These are phyloP conservation scores for Teunomyces lycoperdinae DNA, from an alignment of 805 yeast species.

Conservation along the genomic window DNA sequence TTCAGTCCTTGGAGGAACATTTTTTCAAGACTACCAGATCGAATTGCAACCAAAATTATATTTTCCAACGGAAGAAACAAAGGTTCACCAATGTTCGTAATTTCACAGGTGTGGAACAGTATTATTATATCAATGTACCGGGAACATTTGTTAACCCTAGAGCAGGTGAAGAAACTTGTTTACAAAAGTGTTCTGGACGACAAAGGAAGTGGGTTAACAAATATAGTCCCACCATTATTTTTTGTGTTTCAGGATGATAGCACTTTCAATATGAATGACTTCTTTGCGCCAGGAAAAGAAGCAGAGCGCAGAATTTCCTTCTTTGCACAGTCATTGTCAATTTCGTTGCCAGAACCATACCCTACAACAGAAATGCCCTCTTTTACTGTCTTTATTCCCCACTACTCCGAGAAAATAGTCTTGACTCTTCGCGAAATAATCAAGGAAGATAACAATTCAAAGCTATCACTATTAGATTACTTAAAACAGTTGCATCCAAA, in stretches of 20 bases:
- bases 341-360: conserved; percentile 47
- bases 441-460: conserved; percentile 43
- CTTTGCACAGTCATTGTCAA: conserved; percentile 52
- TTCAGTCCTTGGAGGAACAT: conserved; percentile 40
- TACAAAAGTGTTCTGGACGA: conserved; percentile 15
- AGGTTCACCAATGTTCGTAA: conserved; percentile 6
- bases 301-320: conserved; percentile 52
- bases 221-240: conserved; percentile 41
- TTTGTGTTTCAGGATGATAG: conserved; percentile 49
- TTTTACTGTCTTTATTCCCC: conserved; percentile 52
- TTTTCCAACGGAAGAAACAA: conserved; percentile 10
- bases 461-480: conserved; percentile 69
- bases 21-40: conserved; percentile 33
- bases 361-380: conserved; percentile 48
- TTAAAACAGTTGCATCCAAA: conserved; percentile 65
- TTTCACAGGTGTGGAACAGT: conserved; percentile 18
- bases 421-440: conserved; percentile 45
- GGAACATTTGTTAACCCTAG: conserved; percentile 38
- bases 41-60: conserved; percentile 28
- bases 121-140: conserved; percentile 21
- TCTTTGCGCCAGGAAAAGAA: conserved; percentile 44
- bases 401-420: conserved; percentile 49
- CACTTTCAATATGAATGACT: conserved; percentile 33
- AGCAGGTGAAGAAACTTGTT: conserved; percentile 38
- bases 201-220: neutral